Evolutionary conservation across 768 basidiomycete species (phyloP).

Genomic region (Tricholoma hemisulphureum): DNA sequence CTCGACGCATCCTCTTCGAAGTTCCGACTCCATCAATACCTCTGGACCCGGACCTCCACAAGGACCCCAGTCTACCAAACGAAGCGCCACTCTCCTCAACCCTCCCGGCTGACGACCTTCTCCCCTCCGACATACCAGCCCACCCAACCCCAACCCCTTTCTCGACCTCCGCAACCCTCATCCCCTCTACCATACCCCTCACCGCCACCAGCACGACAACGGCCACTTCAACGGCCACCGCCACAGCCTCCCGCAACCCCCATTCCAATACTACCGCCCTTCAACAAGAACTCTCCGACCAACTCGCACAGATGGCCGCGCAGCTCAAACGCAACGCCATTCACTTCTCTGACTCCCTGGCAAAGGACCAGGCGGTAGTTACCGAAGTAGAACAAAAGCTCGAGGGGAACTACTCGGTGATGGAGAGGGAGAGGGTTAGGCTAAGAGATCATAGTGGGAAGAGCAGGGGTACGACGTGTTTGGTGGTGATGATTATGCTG

Average conservation of each 20-base stretch:
- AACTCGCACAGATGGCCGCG: slow-evolving; percentile 81
- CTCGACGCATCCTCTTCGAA: slow-evolving; percentile 45
- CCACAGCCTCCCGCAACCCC: slow-evolving; percentile 43
- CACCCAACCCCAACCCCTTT: slow-evolving; percentile 19
- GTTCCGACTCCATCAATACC: slow-evolving; percentile 51
- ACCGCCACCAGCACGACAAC: slow-evolving; percentile 22
- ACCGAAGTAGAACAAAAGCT: slow-evolving; percentile 68
- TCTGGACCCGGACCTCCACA: slow-evolving; percentile 18
- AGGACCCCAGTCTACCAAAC: slow-evolving; percentile 2
- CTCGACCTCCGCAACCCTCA: slow-evolving; percentile 21
- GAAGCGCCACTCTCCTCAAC: slow-evolving; percentile 7
- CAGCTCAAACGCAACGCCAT: slow-evolving; percentile 83
- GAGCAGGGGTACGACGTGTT: slow-evolving; percentile 70
- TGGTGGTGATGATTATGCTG: slow-evolving; percentile 61
- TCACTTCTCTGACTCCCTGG: slow-evolving; percentile 72
- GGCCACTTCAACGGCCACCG: slow-evolving; percentile 23
- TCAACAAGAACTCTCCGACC: slow-evolving; percentile 72
- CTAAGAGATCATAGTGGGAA: slow-evolving; percentile 62
- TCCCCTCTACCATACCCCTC: slow-evolving; percentile 34
- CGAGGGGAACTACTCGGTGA: slow-evolving; percentile 66
- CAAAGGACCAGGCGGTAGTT: slow-evolving; percentile 71
- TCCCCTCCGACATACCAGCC: slow-evolving; percentile 34
- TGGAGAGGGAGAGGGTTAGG: slow-evolving; percentile 62
- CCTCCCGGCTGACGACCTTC: slow-evolving; percentile 34
- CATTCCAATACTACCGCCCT: slow-evolving; percentile 58